Percentiles rank a stretch among this genome's conserved stretches.
Evolutionary conservation across 768 basidiomycete genomes (phyloP).

Genomic region (Boletus sp.): DNA sequence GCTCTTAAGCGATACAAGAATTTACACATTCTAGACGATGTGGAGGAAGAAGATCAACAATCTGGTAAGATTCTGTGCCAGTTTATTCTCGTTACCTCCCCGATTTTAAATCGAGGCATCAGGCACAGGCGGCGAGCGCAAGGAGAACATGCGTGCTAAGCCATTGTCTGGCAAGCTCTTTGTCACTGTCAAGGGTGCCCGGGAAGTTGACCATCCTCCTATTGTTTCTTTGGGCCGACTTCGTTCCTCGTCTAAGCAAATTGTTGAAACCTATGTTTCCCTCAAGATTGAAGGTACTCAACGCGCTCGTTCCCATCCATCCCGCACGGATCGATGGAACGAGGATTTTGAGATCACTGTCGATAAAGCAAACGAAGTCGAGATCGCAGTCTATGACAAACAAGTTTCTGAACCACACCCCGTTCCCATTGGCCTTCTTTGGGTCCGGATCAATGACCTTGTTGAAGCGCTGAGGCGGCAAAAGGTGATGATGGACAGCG

Average conservation of each 20-base stretch:
- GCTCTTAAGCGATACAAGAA: constrained; percentile 97
- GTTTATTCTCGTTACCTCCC: not conserved
- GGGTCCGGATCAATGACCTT: constrained; percentile 91
- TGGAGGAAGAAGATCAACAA: constrained; percentile 80
- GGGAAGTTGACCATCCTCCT: constrained; percentile 94
- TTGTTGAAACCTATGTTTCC: constrained; percentile 81
- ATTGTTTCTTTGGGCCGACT: constrained; percentile 54
- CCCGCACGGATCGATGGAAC: constrained; percentile 95
- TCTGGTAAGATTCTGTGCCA: constrained; percentile 38
- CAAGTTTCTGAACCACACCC: constrained; percentile 77
- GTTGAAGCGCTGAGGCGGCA: constrained; percentile 91
- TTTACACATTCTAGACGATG: constrained; percentile 87
- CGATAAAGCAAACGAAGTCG: constrained; percentile 98
- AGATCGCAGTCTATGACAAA: constrained; percentile 93
- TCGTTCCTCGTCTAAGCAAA: constrained; percentile 77
- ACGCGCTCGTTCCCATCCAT: constrained; percentile 86
- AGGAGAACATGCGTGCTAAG: constrained; percentile 90
- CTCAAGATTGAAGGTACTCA: constrained; percentile 97
- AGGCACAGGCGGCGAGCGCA: constrained; percentile 77
- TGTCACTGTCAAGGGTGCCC: constrained; percentile 83
- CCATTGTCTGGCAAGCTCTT: constrained; percentile 90
- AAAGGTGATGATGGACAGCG: constrained; percentile 82
- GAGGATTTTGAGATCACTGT: constrained; percentile 96
- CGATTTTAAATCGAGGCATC: constrained; percentile 33
- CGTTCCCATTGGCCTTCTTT: constrained; percentile 89